These are phyloP conservation scores for Pachysandra terminalis DNA, from an alignment of 164 flowering plant genomes.

Conservation along the genomic window DNA sequence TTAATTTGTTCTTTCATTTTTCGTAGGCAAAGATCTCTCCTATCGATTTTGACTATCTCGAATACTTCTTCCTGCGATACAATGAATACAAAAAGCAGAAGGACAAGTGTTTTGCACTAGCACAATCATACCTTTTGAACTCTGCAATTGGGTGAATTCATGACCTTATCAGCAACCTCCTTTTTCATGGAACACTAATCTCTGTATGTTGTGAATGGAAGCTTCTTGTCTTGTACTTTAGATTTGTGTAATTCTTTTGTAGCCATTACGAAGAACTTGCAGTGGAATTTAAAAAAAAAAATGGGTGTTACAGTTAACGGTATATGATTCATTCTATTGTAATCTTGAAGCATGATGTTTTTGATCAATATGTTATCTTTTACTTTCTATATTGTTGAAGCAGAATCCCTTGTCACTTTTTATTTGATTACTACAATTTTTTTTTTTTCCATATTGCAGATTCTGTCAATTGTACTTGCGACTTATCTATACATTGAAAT, in stretches of 20 bases:
- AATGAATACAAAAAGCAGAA: conserved; percentile 72
- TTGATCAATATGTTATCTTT: too few relatives aligned
- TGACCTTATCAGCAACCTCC: background rate
- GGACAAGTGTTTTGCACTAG: conserved; percentile 41
- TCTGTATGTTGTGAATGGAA: conserved; percentile 11
- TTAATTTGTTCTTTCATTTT: background rate
- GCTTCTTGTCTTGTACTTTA: background rate
- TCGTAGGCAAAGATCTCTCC: conserved; percentile 86
- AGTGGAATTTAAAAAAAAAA: too few relatives aligned
- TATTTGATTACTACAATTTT: too few relatives aligned
- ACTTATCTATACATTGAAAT: too few relatives aligned
- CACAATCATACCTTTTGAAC: conserved; percentile 40
- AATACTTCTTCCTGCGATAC: conserved; percentile 88
- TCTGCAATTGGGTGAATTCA: conserved; percentile 10
- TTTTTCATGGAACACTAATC: background rate
- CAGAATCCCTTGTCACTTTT: too few relatives aligned
- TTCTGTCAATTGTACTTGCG: too few relatives aligned
- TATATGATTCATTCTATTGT: too few relatives aligned
- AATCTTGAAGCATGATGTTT: too few relatives aligned
- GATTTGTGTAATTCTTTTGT: conserved; percentile 26
- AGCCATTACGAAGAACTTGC: background rate
- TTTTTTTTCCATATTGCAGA: too few relatives aligned
- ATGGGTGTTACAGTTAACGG: too few relatives aligned
- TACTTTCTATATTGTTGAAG: too few relatives aligned
- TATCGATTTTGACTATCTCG: conserved; percentile 84